Base-by-base conservation (phyloP, 2,329 filamentous ascomycete genomes). In the Fusarium gaditjirri region DNA sequence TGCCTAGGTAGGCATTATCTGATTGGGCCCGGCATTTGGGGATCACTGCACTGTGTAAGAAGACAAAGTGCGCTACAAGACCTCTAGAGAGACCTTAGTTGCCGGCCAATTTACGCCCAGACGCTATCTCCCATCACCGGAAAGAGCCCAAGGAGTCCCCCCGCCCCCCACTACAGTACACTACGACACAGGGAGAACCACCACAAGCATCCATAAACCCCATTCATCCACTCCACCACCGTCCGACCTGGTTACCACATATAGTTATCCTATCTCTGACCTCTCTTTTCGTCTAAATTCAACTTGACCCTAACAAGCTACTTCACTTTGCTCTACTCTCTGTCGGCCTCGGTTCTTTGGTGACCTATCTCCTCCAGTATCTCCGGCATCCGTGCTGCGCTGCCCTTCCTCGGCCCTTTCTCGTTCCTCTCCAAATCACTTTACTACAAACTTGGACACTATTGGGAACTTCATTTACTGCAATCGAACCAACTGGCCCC, bases 401-500 rank as follows among this genome's bases (percentile, higher is more conserved):
- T 71, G 66, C 70, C 66, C 66, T 73, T 72, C 55, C 66, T 73
- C 70, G 70, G 70, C 70, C 66, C 70, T 73, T 73, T 65, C 70
- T 65, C 65, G 70, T 73, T 70, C 47, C 58, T 71, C 57, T 41
- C 33, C 50, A 71, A 41, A 44, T 63, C 56, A 56, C 47, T 43
- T 67, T 59, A 70, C 35, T 53, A 59, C 54, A 68, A 70, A 46
- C 70, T 60, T 63, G 70, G 59, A 41, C 42, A 55, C 41, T 33
- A 63, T 61, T 35, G 60, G 38, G 44, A 61, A 47, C 49, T 35
- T 68, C 57, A 35, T 36, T 25, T 50, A 41, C 31, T 43, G 9
- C 59, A 53, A 35, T 25, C 38, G n/a, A 46, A 54, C 38, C 46
- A 47, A 42, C 36, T 36, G 36, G 38, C 17, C 43, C 61, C 36